Base-by-base conservation (phyloP, 192 early-diverging fungal species). In the Backusella liffmaniae region DNA sequence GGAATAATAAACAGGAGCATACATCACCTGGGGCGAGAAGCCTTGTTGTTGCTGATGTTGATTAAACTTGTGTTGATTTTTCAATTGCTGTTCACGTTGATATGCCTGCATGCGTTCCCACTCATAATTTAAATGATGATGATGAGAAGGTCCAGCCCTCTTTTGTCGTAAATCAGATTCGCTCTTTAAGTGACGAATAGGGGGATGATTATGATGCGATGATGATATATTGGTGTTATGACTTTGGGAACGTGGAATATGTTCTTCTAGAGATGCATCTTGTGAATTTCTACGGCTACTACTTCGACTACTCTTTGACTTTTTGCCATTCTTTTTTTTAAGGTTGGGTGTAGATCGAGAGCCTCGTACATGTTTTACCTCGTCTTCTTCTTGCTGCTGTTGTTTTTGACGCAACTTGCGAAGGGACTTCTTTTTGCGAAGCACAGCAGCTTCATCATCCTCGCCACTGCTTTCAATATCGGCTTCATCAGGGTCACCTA, bases 81-180 rank as follows among this genome's bases (percentile, higher is more conserved):
- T 62, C 23, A 62, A 62, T 62, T 62, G 37, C 39, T 67, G 59
- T 32, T 74, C 65, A 18, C 65, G 73, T 42, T 74, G 73, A 62
- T 65, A 73, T 13, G 35, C 35, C n/a, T 73, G 72, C 72, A 73
- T 73, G 21, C 72, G 72, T 37, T 73, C 72, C 72, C 72, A 73
- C 44, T 73, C 72, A 56, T 62, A 37, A 39, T 73, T 51, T 37
- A 41, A 56, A 9, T 66, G 65, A 16, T 65, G 15, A 16, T 66
- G 65, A 16, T 65, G 15, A 16, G 15, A 30, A 21, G 35, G 41
- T 4, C n/a, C 29, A 29, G 21, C 42, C 12, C 26, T 49, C 62
- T 49, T 26, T 15, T 59, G 72, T 15, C 62, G 59, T 42, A 74
- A 42, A 32, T 74, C 73, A 3, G 73, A 65, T 23, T 74, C 73